Percentiles rank a stretch among this genome's conserved stretches.
phyloP scores from a whole-genome alignment of 2,329 filamentous ascomycete species.

The Blastomyces silverae region DNA sequence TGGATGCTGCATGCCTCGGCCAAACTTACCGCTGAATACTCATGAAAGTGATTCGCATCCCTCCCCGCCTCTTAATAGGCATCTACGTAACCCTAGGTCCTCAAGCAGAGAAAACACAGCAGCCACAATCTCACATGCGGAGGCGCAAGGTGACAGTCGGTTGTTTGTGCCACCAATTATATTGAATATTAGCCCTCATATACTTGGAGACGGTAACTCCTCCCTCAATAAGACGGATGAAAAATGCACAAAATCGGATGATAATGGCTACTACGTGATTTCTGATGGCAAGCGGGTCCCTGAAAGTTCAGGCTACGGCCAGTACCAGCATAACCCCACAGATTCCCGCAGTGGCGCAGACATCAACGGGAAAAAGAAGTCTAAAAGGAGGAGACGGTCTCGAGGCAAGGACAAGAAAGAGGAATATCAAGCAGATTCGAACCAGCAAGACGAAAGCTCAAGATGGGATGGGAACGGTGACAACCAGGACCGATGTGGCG shows the following conservation, averaged over 20 bases:
- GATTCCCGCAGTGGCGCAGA: too few species aligned
- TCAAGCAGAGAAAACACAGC: not conserved
- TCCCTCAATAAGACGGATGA: not conserved
- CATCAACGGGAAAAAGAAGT: not conserved
- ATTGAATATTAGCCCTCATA: constrained; percentile 19
- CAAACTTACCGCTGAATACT: not conserved
- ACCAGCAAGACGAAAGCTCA: not conserved
- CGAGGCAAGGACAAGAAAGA: not conserved
- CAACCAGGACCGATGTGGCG: constrained; percentile 6
- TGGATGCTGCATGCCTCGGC: not conserved
- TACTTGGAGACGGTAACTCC: not conserved
- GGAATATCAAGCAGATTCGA: not conserved
- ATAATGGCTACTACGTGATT: constrained; percentile 21
- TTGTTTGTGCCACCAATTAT: constrained; percentile 19
- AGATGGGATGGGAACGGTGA: constrained; percentile 4
- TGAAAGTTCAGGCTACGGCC: constrained; percentile 5
- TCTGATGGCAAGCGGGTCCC: constrained; percentile 19
- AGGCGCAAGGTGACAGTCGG: not conserved
- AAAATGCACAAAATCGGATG: not conserved
- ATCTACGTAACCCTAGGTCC: not conserved
- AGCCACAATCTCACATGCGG: not conserved
- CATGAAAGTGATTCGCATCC: not conserved
- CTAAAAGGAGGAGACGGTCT: not conserved
- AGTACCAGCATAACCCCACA: not conserved
- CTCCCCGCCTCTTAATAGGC: not conserved